Evolutionary conservation across 164 flowering plant species (phyloP), one percentile per base, ranked within the genome.

Genomic region (Santalum album): DNA sequence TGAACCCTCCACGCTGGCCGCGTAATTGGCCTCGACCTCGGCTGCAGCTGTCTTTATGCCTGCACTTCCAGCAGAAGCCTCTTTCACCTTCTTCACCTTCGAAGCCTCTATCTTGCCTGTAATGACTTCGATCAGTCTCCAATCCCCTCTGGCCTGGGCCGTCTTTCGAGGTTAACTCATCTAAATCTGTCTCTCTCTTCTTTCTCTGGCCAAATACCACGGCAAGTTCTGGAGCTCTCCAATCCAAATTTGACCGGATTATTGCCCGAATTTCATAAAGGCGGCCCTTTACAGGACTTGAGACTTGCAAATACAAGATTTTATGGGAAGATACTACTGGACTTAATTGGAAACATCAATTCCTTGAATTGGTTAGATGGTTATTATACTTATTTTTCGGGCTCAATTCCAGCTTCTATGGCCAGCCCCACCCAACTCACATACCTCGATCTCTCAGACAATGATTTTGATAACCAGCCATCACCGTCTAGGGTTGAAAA

Each of bases 131-230:
- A 58, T 18, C 7, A 27, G 20, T 57, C 64, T 21, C 54, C 23
- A 14, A 67, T 73, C 9, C 69, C 77, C 0, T 26, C 63, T 12
- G 34, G 26, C 7, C 2, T 73, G 4, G 59, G 53, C 0, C 52
- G 24, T 12, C 69, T 73, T 25, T 29, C 42, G 6, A 27, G 38
- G 16, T 51, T 67, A 20, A 55, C 40, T 3, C 34, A 44, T 45
- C 69, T 73, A 25, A 34, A 69, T 48, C 72, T 73, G 42, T 55
- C 65, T 1, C 1, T 7, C 1, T 45, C 72, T 12, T 15, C 15
- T 0, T 64, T 73, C 35, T 52, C 26, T n/a, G 77, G 72, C 38
- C 69, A 58, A 48, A 53, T 73, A 25, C 77, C 77, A 38, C 0
- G 20, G 12, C 45, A 58, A 36, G 19, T 70, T 18, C 58, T 57